phyloP scores from a whole-genome alignment of 2,329 filamentous ascomycete species.

The Stachybotrys echinatus region DNA sequence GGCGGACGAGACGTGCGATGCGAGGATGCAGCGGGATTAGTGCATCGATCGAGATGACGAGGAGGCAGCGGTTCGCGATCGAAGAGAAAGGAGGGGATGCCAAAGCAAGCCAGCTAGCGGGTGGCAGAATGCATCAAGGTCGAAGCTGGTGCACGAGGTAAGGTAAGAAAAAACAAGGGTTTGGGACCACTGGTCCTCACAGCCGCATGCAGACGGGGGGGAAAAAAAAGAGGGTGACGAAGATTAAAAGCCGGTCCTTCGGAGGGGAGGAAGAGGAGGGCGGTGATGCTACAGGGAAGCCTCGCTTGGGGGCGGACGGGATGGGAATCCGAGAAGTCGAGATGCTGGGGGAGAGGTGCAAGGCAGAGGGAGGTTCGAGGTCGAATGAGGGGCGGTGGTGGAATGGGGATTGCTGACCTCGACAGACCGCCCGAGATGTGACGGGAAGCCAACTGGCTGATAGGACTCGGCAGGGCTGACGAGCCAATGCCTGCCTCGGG shows the following conservation, averaged over 20 bases:
- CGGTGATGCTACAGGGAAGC: not conserved
- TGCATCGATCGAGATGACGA: not conserved
- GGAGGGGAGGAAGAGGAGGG: not conserved
- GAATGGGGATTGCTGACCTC: not conserved
- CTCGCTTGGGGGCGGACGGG: not conserved
- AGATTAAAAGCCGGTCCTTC: not conserved
- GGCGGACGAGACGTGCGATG: no score
- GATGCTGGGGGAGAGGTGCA: not conserved
- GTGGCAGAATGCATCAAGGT: not conserved
- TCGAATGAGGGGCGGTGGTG: not conserved
- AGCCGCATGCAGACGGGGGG: not conserved
- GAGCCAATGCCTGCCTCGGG: not conserved
- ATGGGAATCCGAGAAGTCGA: not conserved
- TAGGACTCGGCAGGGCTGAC: not conserved
- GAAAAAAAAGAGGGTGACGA: not conserved
- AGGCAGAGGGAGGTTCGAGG: not conserved
- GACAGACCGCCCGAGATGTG: no score
- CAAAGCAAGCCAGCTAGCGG: not conserved
- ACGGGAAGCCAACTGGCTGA: not conserved
- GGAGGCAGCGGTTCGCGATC: not conserved
- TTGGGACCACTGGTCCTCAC: not conserved
- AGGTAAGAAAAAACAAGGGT: not conserved
- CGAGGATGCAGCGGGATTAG: not conserved
- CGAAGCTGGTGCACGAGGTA: not conserved
- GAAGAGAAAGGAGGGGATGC: not conserved